A percentile compares a stretch with the other conserved stretches of the same genome.
These are phyloP conservation scores for Ophiostoma pallidulum DNA, from an alignment of 2,329 filamentous ascomycete species.

Conservation along the genomic window DNA sequence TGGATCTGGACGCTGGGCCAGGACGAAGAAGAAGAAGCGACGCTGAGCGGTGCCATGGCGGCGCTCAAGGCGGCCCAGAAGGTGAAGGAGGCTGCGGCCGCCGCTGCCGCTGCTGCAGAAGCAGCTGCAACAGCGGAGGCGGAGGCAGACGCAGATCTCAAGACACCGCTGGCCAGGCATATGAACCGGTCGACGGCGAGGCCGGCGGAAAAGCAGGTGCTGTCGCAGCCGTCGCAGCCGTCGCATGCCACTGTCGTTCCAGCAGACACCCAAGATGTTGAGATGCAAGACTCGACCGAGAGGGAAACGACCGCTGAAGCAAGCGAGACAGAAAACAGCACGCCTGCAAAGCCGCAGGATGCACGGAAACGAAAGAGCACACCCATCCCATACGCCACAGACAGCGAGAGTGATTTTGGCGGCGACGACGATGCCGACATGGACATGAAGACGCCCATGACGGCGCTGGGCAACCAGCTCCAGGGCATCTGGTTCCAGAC, in stretches of 20 bases:
- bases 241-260: no score
- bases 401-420: slow-evolving; percentile 7
- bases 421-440: slow-evolving; percentile 7
- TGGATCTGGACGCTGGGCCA: slow-evolving; percentile 59
- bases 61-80: slow-evolving; percentile 19
- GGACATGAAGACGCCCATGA: slow-evolving; percentile 13
- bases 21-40: slow-evolving; percentile 36
- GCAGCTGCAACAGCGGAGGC: not conserved
- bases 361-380: slow-evolving; percentile 16
- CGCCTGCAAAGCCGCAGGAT: not conserved
- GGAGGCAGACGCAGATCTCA: not conserved
- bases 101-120: not conserved
- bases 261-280: slow-evolving; percentile 1
- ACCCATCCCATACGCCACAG: slow-evolving; percentile 11
- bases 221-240: no score
- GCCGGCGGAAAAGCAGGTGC: no score
- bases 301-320: not conserved
- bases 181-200: no score
- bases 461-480: slow-evolving; percentile 8
- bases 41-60: slow-evolving; percentile 24
- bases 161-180: slow-evolving; percentile 4
- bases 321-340: no score
- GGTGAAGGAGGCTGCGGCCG: slow-evolving; percentile 7
- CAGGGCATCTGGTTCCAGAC: slow-evolving; percentile 12
- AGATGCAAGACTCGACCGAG: slow-evolving; percentile 3